These are phyloP conservation scores for Sphaerobolus stellatus DNA, from an alignment of 1,284 basidiomycete species.

Conservation along the genomic window DNA sequence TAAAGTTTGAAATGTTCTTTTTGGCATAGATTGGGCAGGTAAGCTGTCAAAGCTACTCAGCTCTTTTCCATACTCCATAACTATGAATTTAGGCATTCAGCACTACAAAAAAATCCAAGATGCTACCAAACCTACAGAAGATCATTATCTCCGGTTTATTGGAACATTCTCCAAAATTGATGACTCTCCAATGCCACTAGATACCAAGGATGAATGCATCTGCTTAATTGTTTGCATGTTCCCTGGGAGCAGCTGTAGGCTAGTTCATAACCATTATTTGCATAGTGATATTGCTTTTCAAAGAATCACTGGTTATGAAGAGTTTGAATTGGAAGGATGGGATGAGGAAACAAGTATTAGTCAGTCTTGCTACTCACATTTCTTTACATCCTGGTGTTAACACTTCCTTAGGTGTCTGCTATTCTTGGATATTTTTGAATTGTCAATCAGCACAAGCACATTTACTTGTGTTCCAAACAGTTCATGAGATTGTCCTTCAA, in stretches of 20 bases:
- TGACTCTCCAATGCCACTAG: not conserved
- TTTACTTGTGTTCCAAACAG: no score
- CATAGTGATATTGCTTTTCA: not conserved
- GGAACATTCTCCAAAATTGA: not conserved
- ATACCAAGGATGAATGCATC: not conserved
- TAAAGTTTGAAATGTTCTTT: not conserved
- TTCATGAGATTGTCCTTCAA: no score
- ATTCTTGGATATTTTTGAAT: no score
- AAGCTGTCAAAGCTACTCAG: not conserved
- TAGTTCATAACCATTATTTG: not conserved
- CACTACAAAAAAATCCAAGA: not conserved
- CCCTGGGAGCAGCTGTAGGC: not conserved
- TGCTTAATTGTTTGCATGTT: not conserved
- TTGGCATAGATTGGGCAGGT: not conserved
- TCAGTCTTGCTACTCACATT: no score
- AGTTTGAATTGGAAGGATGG: not conserved
- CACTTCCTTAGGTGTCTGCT: no score
- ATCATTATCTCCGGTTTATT: not conserved
- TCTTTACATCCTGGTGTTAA: no score
- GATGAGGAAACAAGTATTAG: not conserved
- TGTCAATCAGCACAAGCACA: no score
- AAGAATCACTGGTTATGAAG: not conserved
- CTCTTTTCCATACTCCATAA: not conserved
- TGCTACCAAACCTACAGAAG: not conserved
- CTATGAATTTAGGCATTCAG: not conserved